Evolutionary conservation across 352 stramenopile species (phyloP), one percentile per base, ranked within the genome.

Genomic region (Phytophthora citricola): DNA sequence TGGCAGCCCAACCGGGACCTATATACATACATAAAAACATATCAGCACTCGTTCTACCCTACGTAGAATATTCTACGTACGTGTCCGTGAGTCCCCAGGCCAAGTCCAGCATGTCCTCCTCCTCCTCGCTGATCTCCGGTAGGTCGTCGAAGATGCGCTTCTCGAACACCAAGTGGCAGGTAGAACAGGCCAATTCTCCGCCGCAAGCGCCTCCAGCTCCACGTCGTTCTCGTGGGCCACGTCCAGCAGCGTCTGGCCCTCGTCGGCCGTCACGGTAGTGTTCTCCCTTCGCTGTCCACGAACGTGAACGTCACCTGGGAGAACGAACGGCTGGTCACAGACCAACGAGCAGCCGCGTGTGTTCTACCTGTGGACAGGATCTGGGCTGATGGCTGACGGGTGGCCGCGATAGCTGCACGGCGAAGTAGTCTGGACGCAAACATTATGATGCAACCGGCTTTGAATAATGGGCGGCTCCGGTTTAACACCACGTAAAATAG

Each of bases 51-150:
- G 50, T 53, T 12, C 7, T 10, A 9, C 38, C 15, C 0, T 15
- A 45, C 17, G 29, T 52, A 49, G 17, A 47, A 41, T 26, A 45
- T 34, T 58, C 29, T 50, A 79, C 87, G 67, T 74, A 98, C 80
- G 94, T 98, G 63, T 98, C 93, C 6, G 92, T 98, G 55, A 98
- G 80, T 1, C 92, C 94, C 86, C 92, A 97, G 27, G 94, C 94
- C 31, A 98, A 63, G 76, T 98, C 94, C 26, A 98, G 87, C 94
- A 98, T 98, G 74, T 98, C 94, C 57, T 98, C 94, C 62, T 98
- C 94, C 52, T 98, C 94, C 71, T 98, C 92, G 50, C 80, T 87
- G 61, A 97, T 92, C 69, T 86, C 76, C 9, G 92, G 92, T 20
- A 98, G 74, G 40, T 84, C 75, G 26, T 96, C 89, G 55, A 89